phyloP scores from a whole-genome alignment of 768 basidiomycete species.

The Suillus alpinus region DNA sequence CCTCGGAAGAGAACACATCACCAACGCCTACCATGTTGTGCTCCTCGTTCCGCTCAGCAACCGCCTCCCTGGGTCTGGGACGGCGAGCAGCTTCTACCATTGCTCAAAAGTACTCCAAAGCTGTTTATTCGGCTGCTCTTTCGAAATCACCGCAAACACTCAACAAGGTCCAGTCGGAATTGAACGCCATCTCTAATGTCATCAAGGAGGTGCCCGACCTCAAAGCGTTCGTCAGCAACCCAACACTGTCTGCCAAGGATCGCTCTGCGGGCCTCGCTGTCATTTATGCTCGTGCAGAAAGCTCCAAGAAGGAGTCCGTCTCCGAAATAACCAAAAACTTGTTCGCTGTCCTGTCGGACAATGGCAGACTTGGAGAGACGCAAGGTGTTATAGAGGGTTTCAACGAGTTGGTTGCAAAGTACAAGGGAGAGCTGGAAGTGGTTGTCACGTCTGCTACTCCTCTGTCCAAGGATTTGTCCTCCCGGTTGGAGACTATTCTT shows the following conservation, averaged over 20 bases:
- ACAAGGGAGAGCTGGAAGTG: slow-evolving; percentile 92
- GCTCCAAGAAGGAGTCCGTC: slow-evolving; percentile 68
- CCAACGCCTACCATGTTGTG: slow-evolving; percentile 48
- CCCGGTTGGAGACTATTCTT: slow-evolving; percentile 78
- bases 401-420: slow-evolving; percentile 80
- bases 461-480: slow-evolving; percentile 71
- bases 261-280: slow-evolving; percentile 63
- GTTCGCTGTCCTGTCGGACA: slow-evolving; percentile 60
- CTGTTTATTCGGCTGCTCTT: slow-evolving; percentile 77
- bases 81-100: slow-evolving; percentile 76
- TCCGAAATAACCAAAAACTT: slow-evolving; percentile 92
- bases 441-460: slow-evolving; percentile 86
- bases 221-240: slow-evolving; percentile 78
- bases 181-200: slow-evolving; percentile 64
- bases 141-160: slow-evolving; percentile 80
- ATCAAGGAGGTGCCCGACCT: slow-evolving; percentile 67
- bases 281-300: slow-evolving; percentile 68
- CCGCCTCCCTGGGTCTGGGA: slow-evolving; percentile 46
- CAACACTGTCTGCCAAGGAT: slow-evolving; percentile 83
- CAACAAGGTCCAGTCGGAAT: slow-evolving; percentile 83
- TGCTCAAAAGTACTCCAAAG: slow-evolving; percentile 82
- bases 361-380: slow-evolving; percentile 79
- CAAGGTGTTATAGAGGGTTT: slow-evolving; percentile 88
- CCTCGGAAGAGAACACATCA: not conserved
- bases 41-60: slow-evolving; percentile 50